phyloP scores from a whole-genome alignment of 768 basidiomycete genomes.

The Phaffia tasmanica region DNA sequence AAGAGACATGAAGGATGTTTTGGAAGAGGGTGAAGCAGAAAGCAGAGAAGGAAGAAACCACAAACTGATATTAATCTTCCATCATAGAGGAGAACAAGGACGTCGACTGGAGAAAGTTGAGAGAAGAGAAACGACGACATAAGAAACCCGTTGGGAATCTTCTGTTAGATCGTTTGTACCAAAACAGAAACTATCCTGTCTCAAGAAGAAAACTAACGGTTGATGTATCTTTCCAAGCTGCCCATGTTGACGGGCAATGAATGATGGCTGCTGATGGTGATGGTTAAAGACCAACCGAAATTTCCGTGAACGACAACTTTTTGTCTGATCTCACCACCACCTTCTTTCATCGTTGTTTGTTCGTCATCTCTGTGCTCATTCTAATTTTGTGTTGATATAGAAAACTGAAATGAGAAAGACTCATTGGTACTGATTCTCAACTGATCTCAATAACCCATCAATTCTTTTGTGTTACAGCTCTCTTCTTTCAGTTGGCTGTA shows the following conservation, averaged over 20 bases:
- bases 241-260: conserved; percentile 48
- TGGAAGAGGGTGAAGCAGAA: not conserved
- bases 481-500: no score
- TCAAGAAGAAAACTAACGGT: conserved; percentile 47
- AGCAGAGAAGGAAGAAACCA: conserved; percentile 25
- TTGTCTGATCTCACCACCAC: no score
- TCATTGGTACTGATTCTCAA: no score
- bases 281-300: no score
- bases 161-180: not conserved
- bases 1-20: not conserved
- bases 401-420: no score
- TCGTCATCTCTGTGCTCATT: no score
- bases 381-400: no score
- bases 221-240: conserved; percentile 82
- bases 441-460: no score
- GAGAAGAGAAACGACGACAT: not conserved
- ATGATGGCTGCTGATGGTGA: no score
- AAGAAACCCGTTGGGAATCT: not conserved
- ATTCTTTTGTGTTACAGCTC: no score
- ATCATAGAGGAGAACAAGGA: conserved; percentile 89
- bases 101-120: conserved; percentile 51
- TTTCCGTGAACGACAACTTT: no score
- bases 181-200: not conserved
- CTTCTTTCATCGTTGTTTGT: no score
- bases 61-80: conserved; percentile 85